phyloP scores from a whole-genome alignment of 805 yeast genomes.

The Tetrapisispora phaffii region DNA sequence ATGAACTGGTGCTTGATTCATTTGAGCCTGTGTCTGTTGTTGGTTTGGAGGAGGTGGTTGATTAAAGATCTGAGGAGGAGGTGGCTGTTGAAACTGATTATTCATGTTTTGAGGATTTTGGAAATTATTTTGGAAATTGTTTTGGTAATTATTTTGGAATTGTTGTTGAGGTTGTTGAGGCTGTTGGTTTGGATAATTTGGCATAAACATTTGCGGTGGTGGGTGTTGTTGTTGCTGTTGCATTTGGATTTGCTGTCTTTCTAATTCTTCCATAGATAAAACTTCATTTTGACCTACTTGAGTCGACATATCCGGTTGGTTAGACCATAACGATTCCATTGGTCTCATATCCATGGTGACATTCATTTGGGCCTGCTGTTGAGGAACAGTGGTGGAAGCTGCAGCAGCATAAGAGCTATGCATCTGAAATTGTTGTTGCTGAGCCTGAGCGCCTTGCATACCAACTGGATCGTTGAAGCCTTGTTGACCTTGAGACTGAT shows the following conservation, averaged over 20 bases:
- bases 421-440: constrained; percentile 1
- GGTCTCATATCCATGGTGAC: constrained; percentile 40
- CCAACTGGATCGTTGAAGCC: not conserved
- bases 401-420: constrained; percentile 22
- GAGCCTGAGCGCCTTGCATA: not conserved
- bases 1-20: constrained; percentile 5
- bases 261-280: constrained; percentile 73
- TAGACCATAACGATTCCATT: constrained; percentile 62
- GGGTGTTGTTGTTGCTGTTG: constrained; percentile 16
- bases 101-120: constrained; percentile 4
- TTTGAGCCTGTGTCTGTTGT: constrained; percentile 2
- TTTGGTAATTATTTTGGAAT: not conserved
- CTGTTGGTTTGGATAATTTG: constrained; percentile 22
- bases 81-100: constrained; percentile 4
- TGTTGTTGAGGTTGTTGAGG: constrained; percentile 25
- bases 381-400: constrained; percentile 15
- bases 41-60: constrained; percentile 3
- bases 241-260: constrained; percentile 41
- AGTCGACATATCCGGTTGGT: constrained; percentile 7
- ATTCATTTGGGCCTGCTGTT: constrained; percentile 9
- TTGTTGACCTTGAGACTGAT: not conserved
- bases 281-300: constrained; percentile 30
- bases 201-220: constrained; percentile 15
- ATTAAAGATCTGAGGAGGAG: not conserved
- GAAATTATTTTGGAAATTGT: constrained; percentile 3